Conservation (phyloP, 768 basidiomycete species). For the Trametes cinnabarina region DNA sequence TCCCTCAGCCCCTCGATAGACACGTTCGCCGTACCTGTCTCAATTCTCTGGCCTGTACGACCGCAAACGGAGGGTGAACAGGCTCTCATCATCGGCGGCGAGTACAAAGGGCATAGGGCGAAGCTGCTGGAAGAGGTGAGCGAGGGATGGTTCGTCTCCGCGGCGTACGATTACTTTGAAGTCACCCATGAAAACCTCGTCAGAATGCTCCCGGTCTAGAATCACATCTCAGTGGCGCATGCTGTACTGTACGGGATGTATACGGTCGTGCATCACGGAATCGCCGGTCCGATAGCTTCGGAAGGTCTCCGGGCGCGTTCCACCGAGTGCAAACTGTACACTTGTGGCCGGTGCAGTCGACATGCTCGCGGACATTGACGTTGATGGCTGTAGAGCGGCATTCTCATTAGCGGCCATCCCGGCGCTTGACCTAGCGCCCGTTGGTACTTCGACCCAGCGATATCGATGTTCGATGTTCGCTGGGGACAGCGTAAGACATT, state of each 20-base stretch:
- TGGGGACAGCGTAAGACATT: too few relatives aligned
- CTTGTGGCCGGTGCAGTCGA: not conserved
- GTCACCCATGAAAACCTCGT: not conserved
- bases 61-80: constrained; percentile 7
- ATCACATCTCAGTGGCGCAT: not conserved
- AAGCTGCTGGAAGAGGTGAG: constrained; percentile 16
- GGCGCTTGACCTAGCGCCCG: too few relatives aligned
- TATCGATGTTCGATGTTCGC: too few relatives aligned
- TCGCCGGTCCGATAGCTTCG: not conserved
- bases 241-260: not conserved
- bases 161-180: constrained; percentile 16
- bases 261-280: too few relatives aligned
- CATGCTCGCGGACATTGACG: not conserved
- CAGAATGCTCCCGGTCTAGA: not conserved
- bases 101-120: constrained; percentile 8
- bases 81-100: constrained; percentile 14
- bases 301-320: not conserved
- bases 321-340: not conserved
- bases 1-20: constrained; percentile 1
- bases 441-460: too few relatives aligned
- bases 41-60: constrained; percentile 6
- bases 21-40: constrained; percentile 12
- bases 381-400: too few relatives aligned
- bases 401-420: too few relatives aligned
- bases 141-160: constrained; percentile 19